These are phyloP conservation scores for Fusarium tuaranense DNA, from an alignment of 2,329 filamentous ascomycete species.

Conservation along the genomic window DNA sequence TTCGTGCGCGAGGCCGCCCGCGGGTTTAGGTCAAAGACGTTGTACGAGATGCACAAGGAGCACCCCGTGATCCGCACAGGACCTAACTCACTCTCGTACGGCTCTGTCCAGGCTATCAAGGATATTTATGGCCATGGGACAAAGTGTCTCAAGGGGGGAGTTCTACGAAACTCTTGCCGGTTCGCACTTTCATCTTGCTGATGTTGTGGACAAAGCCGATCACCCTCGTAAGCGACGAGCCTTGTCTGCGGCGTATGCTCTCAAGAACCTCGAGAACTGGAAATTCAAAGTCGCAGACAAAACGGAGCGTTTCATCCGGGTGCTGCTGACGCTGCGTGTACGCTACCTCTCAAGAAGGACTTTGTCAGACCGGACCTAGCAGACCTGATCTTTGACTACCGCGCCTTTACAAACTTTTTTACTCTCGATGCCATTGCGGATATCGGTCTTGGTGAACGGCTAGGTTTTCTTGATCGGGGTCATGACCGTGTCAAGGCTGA, in stretches of 20 bases:
- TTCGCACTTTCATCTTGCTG: conserved; percentile 63
- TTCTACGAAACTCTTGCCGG: conserved; percentile 60
- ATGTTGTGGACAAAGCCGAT: conserved; percentile 63
- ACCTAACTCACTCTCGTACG: conserved; percentile 44
- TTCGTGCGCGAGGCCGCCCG: conserved; percentile 39
- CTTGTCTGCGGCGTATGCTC: conserved; percentile 62
- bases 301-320: conserved; percentile 54
- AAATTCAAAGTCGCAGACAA: conserved; percentile 67
- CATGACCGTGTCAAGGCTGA: conserved; percentile 58
- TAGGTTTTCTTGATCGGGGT: conserved; percentile 64
- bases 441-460: conserved; percentile 63
- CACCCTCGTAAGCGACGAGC: conserved; percentile 64
- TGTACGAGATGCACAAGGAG: conserved; percentile 61
- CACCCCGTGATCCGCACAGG: conserved; percentile 47
- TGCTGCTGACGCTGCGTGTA: conserved; percentile 57
- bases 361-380: conserved; percentile 42
- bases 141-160: conserved; percentile 61
- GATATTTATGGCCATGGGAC: conserved; percentile 60
- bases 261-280: conserved; percentile 66
- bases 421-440: conserved; percentile 68
- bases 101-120: conserved; percentile 38
- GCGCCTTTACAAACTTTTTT: conserved; percentile 65
- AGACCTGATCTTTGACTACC: conserved; percentile 62
- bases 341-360: conserved; percentile 48
- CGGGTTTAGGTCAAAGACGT: conserved; percentile 57